These are phyloP conservation scores for Agrocybe chaxingu DNA, from an alignment of 768 basidiomycete species.

Conservation along the genomic window DNA sequence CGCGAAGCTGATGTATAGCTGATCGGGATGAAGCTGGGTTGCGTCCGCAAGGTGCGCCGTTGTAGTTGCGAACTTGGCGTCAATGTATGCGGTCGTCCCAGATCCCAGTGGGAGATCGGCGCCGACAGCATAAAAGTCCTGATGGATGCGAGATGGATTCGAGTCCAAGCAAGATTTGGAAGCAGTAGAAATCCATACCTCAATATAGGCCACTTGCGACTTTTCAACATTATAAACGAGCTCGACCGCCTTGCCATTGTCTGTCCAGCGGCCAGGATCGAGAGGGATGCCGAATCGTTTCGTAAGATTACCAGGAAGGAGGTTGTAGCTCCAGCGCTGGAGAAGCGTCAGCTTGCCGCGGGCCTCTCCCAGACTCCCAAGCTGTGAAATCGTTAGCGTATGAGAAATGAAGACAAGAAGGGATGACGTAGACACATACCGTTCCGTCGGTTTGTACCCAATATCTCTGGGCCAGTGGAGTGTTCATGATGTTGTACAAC, in stretches of 20 bases:
- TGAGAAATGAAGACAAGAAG: slow-evolving; percentile 8
- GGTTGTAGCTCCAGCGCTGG: slow-evolving; percentile 41
- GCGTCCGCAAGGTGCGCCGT: slow-evolving; percentile 41
- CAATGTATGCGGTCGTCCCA: slow-evolving; percentile 34
- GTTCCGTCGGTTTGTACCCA: slow-evolving; percentile 47
- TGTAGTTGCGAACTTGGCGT: slow-evolving; percentile 39
- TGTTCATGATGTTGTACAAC: slow-evolving; percentile 10
- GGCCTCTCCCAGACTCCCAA: slow-evolving; percentile 47
- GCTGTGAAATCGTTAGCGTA: slow-evolving; percentile 20
- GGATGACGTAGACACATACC: not conserved
- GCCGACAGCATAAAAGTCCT: slow-evolving; percentile 41
- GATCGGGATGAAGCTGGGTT: slow-evolving; percentile 33
- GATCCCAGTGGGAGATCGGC: slow-evolving; percentile 27
- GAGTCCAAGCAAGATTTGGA: not conserved
- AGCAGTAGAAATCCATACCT: slow-evolving; percentile 20
- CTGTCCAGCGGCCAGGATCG: slow-evolving; percentile 40
- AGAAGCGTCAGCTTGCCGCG: slow-evolving; percentile 51
- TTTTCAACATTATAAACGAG: slow-evolving; percentile 37
- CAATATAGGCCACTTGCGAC: slow-evolving; percentile 40
- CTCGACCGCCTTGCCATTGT: slow-evolving; percentile 43
- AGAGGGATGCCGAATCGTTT: slow-evolving; percentile 45
- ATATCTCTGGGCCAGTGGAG: slow-evolving; percentile 34
- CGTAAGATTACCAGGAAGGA: slow-evolving; percentile 33
- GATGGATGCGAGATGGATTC: not conserved
- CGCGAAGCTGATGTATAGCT: slow-evolving; percentile 47